These are phyloP conservation scores for Sporisorium iseilematis-ciliati DNA, from an alignment of 1,284 basidiomycete genomes.

Conservation along the genomic window DNA sequence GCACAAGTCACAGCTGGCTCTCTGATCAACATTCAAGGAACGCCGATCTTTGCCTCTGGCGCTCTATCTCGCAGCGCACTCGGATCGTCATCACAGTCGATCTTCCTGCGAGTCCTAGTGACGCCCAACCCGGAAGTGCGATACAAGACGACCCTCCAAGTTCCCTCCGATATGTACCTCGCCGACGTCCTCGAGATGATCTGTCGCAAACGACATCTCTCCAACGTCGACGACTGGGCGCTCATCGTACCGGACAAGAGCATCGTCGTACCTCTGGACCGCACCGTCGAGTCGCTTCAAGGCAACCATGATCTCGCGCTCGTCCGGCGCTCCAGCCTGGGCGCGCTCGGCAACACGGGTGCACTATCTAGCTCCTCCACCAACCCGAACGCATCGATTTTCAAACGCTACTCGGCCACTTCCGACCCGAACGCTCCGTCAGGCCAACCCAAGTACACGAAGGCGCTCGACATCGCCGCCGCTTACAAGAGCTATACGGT, in stretches of 20 bases:
- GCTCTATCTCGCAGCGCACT: conserved; percentile 48
- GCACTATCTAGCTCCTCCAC: conserved; percentile 73
- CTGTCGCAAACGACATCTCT: conserved; percentile 63
- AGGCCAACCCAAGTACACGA: conserved; percentile 73
- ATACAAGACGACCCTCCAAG: conserved; percentile 69
- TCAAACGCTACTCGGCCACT: conserved; percentile 73
- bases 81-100: conserved; percentile 47
- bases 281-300: conserved; percentile 92
- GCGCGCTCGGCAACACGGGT: conserved; percentile 69
- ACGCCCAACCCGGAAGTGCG: conserved; percentile 62
- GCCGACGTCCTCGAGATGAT: conserved; percentile 86
- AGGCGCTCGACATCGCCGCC: conserved; percentile 65
- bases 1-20: conserved; percentile 38
- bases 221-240: conserved; percentile 63
- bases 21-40: conserved; percentile 54
- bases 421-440: conserved; percentile 74
- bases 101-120: conserved; percentile 63
- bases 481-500: conserved; percentile 92
- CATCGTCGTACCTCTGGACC: conserved; percentile 89
- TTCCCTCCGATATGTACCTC: conserved; percentile 88
- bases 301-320: conserved; percentile 86
- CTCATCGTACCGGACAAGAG: conserved; percentile 63
- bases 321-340: conserved; percentile 75
- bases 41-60: conserved; percentile 60
- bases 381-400: conserved; percentile 80